A percentile compares a stretch with the other conserved stretches of the same genome.
Evolutionary conservation across 352 stramenopile genomes (phyloP).

Genomic region (Phytopythium sindhum): DNA sequence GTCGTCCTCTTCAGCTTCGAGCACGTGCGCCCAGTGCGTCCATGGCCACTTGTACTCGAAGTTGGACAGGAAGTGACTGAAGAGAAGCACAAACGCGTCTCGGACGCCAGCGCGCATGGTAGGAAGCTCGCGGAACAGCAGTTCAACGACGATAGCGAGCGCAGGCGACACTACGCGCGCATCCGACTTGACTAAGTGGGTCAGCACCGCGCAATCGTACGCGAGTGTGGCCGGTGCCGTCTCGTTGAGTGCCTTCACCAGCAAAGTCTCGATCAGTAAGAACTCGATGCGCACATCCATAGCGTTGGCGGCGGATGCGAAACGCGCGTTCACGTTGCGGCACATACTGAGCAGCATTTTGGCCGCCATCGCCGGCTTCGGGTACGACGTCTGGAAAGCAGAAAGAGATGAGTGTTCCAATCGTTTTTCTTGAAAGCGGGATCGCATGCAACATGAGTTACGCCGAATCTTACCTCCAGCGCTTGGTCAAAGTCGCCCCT

Average conservation of each 20-base stretch:
- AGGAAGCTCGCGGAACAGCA: constrained; percentile 81
- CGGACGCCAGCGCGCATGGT: constrained; percentile 57
- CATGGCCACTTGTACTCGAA: constrained; percentile 89
- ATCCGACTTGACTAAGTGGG: constrained; percentile 77
- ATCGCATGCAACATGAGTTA: not conserved
- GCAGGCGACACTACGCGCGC: constrained; percentile 58
- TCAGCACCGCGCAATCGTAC: constrained; percentile 72
- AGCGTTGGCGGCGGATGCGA: constrained; percentile 28
- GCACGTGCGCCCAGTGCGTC: constrained; percentile 70
- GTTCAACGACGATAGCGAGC: constrained; percentile 77
- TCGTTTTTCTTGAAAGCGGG: not conserved
- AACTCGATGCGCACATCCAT: constrained; percentile 67
- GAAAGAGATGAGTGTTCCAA: not conserved
- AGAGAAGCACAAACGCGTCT: constrained; percentile 72
- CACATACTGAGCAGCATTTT: constrained; percentile 66
- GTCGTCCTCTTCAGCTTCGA: constrained; percentile 77
- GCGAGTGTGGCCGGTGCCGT: constrained; percentile 37
- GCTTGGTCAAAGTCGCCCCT: constrained; percentile 49
- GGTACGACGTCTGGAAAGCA: constrained; percentile 40
- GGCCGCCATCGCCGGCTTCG: constrained; percentile 65
- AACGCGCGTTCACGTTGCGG: constrained; percentile 57
- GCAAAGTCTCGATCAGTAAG: constrained; percentile 67
- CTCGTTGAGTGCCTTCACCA: constrained; percentile 58
- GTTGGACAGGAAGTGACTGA: constrained; percentile 86
- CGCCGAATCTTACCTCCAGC: constrained; percentile 32